Percentiles rank a stretch among this genome's conserved stretches.
phyloP scores from a whole-genome alignment of 768 basidiomycete genomes.

The Pisolithus albus region DNA sequence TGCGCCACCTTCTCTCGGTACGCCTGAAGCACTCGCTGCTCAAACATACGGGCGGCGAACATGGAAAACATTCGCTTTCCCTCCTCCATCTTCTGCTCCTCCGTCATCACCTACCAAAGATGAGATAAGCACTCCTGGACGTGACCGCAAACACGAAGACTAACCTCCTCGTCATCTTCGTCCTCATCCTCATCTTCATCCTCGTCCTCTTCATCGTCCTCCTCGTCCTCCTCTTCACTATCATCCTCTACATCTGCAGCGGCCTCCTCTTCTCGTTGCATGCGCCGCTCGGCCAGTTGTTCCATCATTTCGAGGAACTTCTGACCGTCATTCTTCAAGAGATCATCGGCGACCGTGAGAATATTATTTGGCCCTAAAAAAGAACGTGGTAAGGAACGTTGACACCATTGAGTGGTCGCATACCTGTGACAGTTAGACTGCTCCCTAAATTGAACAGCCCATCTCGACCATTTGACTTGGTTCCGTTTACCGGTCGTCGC shows the following conservation, averaged over 20 bases:
- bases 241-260: conserved; percentile 56
- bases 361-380: conserved; percentile 79
- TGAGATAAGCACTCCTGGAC: conserved; percentile 6
- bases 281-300: conserved; percentile 88
- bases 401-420: conserved; percentile 21
- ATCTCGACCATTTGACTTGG: conserved; percentile 45
- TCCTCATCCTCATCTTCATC: conserved; percentile 63
- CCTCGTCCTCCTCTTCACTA: conserved; percentile 54
- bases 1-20: conserved; percentile 97
- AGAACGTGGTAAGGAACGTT: conserved; percentile 5
- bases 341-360: conserved; percentile 95
- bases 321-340: conserved; percentile 96
- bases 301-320: conserved; percentile 99
- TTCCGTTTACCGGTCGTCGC: conserved; percentile 37
- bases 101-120: conserved; percentile 63
- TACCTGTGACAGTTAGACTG: conserved; percentile 77
- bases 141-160: conserved; percentile 8
- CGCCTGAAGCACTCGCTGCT: conserved; percentile 93
- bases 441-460: conserved; percentile 76
- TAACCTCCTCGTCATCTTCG: conserved; percentile 39
- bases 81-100: conserved; percentile 98
- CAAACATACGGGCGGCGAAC: conserved; percentile 99
- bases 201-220: conserved; percentile 55
- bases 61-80: conserved; percentile 99
- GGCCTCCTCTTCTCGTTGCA: conserved; percentile 79